Percentiles rank a stretch among this genome's conserved stretches.
Conservation (phyloP, 352 stramenopile species). For the Globisporangium ultimum region DNA sequence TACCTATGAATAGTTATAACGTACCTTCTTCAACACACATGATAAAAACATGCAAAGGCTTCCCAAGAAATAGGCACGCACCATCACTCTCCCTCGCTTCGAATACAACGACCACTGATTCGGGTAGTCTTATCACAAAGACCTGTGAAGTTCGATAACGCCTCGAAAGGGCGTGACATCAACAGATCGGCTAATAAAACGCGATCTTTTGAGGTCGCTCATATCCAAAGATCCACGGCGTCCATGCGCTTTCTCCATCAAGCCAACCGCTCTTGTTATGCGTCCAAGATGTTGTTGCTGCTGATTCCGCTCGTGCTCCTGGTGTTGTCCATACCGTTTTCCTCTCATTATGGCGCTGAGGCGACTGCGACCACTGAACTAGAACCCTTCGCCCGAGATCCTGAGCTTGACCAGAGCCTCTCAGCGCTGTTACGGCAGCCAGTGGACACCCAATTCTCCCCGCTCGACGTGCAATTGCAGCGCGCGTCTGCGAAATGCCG, state of each 20-base stretch:
- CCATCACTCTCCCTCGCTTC: no score
- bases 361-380: neutral
- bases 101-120: no score
- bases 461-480: constrained; percentile 33
- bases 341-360: neutral
- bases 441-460: constrained; percentile 7
- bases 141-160: no score
- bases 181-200: neutral
- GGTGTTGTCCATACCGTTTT: neutral
- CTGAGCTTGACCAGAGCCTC: constrained; percentile 23
- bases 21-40: no score
- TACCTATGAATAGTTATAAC: no score
- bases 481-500: constrained; percentile 27
- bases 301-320: neutral
- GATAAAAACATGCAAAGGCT: no score
- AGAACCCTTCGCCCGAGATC: constrained; percentile 18
- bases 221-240: no score
- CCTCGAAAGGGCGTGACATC: no score
- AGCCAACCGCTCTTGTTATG: no score
- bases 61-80: no score
- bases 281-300: neutral
- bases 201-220: neutral
- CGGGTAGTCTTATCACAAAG: no score
- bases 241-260: no score
- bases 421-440: constrained; percentile 22